A percentile compares a stretch with the other conserved stretches of the same genome.
These are phyloP conservation scores for Casuarina equisetifolia DNA, from an alignment of 306 rosid species.

Conservation along the genomic window DNA sequence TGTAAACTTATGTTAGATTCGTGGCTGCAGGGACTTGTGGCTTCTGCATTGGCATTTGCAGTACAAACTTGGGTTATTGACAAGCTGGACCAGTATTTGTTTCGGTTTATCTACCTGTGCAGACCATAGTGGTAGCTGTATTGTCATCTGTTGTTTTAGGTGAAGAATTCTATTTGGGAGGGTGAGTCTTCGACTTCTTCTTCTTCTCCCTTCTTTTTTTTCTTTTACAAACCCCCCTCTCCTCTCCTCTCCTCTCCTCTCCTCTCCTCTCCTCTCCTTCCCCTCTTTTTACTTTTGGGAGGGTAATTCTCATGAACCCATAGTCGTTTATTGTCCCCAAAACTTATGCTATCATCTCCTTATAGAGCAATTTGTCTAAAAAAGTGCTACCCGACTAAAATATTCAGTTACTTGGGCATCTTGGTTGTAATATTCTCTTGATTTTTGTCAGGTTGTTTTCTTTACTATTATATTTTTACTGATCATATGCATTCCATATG, in stretches of 20 bases:
- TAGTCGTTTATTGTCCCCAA: not conserved
- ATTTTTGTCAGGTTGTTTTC: not conserved
- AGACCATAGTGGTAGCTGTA: constrained; percentile 56
- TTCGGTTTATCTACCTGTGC: constrained; percentile 61
- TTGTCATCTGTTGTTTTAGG: constrained; percentile 49
- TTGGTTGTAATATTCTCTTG: not conserved
- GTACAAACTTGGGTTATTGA: constrained; percentile 69
- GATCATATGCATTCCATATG: too few relatives aligned
- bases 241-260: too few relatives aligned
- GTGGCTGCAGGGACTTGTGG: constrained; percentile 66
- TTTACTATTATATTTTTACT: not conserved
- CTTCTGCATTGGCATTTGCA: constrained; percentile 66
- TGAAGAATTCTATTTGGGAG: constrained; percentile 70
- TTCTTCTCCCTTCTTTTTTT: too few relatives aligned
- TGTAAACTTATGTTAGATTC: not conserved
- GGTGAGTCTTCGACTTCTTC: constrained; percentile 30
- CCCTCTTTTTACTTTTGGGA: too few relatives aligned
- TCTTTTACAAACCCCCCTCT: too few relatives aligned
- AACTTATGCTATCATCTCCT: not conserved
- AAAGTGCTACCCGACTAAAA: not conserved
- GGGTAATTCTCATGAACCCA: too few relatives aligned
- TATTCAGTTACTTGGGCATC: not conserved
- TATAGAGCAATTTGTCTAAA: not conserved
- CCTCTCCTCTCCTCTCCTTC: too few relatives aligned
- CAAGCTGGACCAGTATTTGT: constrained; percentile 73